phyloP scores from a whole-genome alignment of 2,329 filamentous ascomycete species.

The Fragosphaeria purpurea region DNA sequence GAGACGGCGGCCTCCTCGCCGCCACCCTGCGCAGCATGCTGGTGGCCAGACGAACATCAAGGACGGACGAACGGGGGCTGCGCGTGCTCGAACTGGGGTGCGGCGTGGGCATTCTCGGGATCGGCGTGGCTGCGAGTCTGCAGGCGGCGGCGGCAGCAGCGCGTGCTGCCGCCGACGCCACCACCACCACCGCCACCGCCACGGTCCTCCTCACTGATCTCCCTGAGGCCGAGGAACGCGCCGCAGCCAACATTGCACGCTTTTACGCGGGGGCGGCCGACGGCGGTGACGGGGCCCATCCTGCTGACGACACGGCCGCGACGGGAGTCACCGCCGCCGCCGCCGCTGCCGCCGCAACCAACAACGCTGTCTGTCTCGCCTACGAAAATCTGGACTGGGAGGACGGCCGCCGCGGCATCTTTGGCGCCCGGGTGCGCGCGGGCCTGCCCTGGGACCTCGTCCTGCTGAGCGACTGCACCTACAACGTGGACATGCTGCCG shows the following conservation, averaged over 20 bases:
- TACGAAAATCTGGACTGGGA: slow-evolving; percentile 52
- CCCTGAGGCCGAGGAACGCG: slow-evolving; percentile 40
- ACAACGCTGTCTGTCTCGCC: slow-evolving; percentile 19
- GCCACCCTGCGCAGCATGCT: slow-evolving; percentile 19
- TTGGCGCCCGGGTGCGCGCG: slow-evolving; percentile 29
- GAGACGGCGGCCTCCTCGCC: slow-evolving; percentile 11
- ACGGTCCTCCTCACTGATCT: slow-evolving; percentile 39
- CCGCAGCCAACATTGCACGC: slow-evolving; percentile 35
- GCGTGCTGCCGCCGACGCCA: background rate
- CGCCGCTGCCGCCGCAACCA: background rate
- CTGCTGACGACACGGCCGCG: too few relatives aligned
- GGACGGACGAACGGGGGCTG: slow-evolving; percentile 15
- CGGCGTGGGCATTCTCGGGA: slow-evolving; percentile 45
- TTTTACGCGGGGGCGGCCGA: background rate
- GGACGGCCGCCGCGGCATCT: slow-evolving; percentile 33
- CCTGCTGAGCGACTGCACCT: slow-evolving; percentile 51
- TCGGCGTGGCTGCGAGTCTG: slow-evolving; percentile 31
- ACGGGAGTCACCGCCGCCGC: background rate
- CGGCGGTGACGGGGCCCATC: background rate
- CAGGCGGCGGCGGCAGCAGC: background rate
- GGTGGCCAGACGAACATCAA: slow-evolving; percentile 14
- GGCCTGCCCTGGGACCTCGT: slow-evolving; percentile 39
- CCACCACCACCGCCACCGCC: background rate
- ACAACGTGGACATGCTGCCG: slow-evolving; percentile 47
- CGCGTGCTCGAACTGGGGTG: slow-evolving; percentile 46